Evolutionary conservation across 2,329 filamentous ascomycete species (phyloP).

Genomic region (Chrysoporthe austroafricana): DNA sequence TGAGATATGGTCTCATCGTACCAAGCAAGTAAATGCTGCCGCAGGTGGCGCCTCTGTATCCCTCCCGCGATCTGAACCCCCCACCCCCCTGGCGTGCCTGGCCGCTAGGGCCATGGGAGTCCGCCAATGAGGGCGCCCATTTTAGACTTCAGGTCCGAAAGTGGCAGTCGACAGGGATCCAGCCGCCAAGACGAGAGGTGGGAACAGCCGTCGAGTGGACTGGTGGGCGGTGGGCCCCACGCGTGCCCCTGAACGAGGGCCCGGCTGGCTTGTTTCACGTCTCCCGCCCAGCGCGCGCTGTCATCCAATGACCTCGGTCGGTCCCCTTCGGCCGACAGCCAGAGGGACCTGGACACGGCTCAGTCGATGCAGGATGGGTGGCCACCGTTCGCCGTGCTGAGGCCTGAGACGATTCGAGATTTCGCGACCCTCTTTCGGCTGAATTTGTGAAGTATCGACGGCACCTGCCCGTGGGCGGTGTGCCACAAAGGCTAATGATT

Average conservation of each 20-base stretch:
- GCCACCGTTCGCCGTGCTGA: neutral
- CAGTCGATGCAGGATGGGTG: neutral
- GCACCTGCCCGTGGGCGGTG: neutral
- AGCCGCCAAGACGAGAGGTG: neutral
- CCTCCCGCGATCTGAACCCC: constrained; percentile 1
- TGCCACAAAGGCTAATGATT: neutral
- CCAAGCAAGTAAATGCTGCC: neutral
- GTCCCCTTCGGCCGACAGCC: neutral
- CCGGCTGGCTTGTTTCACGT: constrained; percentile 14
- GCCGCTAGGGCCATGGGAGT: neutral
- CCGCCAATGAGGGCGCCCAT: constrained; percentile 13
- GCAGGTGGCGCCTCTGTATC: neutral
- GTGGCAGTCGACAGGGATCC: constrained; percentile 11
- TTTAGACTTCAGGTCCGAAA: constrained; percentile 3
- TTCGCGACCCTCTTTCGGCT: neutral
- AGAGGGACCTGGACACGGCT: neutral
- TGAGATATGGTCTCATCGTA: neutral
- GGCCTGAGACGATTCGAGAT: neutral
- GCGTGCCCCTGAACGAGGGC: constrained; percentile 11
- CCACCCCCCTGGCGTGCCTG: neutral
- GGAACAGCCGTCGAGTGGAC: constrained; percentile 10
- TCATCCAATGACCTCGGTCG: constrained; percentile 8
- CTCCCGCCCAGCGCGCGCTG: constrained; percentile 3
- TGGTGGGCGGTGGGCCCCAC: neutral
- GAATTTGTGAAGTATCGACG: neutral